Evolutionary conservation across 495 filamentous ascomycete species (phyloP), one percentile per base, ranked within the genome.

Genomic region (Stereocaulon alpinum): DNA sequence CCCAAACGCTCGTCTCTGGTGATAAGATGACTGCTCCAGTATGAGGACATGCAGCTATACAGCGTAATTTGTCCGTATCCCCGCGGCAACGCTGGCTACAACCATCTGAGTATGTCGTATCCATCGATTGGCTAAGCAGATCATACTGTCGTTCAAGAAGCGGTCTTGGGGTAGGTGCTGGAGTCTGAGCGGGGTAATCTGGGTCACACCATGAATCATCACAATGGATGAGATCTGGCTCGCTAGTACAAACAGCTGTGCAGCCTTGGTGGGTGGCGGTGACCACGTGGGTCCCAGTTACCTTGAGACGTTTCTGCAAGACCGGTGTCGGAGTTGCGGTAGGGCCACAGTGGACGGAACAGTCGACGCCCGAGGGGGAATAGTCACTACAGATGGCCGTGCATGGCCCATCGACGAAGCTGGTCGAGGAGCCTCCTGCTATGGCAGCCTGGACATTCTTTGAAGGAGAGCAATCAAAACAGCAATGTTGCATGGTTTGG

Each of bases 171-270:
- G 49, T 52, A n/a, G 49, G 49, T 18, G 17, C 15, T 2, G 49
- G 30, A 2, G 1, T 50, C 27, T 9, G 56, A 34, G 27, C 6
- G 4, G 34, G 34, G 34, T 10, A 10, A 9, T 12, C 9, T 10
- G 34, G 34, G n/a, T 34, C 34, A 20, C 29, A 57, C n/a, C 20
- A 41, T 30, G 12, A 14, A 2, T 52, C 12, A 11, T 52, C n/a
- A 52, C 27, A 34, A 34, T 37, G 22, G 22, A 34, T 52, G 20
- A 4, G 10, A 20, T n/a, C 3, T 10, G 29, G 10, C 4, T 9
- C 15, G 48, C 30, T 37, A 22, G 14, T 42, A 40, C 58, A 60
- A 0, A 60, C 29, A n/a, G 44, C 56, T 22, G 32, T 50, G 56
- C 56, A 50, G 7, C 44, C 44, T 1, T 40, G 10, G 12, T 15